Percentiles rank a stretch among this genome's conserved stretches.
phyloP scores from a whole-genome alignment of 257 asterid genomes.

The Lycium barbarum region DNA sequence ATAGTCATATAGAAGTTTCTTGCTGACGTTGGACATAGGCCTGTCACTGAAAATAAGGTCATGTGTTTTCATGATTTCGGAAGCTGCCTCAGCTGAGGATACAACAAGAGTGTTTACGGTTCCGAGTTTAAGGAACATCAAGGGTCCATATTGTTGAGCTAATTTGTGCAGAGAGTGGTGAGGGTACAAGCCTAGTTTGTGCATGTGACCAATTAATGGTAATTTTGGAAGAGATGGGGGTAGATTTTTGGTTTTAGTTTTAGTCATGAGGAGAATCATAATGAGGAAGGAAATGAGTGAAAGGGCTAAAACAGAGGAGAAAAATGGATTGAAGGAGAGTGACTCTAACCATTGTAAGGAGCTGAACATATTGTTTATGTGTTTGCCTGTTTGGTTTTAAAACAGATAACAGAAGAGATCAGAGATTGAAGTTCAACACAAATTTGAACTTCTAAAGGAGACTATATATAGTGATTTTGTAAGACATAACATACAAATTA shows the following conservation, averaged over 20 bases:
- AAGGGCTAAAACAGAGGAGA: not conserved
- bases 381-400: not conserved
- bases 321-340: not conserved
- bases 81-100: no score
- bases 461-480: not conserved
- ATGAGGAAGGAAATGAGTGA: slow-evolving; percentile 32
- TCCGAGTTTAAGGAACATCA: slow-evolving; percentile 58
- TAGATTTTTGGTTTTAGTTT: slow-evolving; percentile 23
- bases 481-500: no score
- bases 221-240: slow-evolving; percentile 57
- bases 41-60: slow-evolving; percentile 49
- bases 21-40: slow-evolving; percentile 38
- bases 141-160: slow-evolving; percentile 45
- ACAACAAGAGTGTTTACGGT: no score
- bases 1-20: slow-evolving; percentile 29
- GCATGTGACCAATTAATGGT: slow-evolving; percentile 56
- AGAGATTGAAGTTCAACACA: slow-evolving; percentile 8
- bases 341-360: slow-evolving; percentile 8
- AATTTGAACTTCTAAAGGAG: not conserved
- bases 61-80: slow-evolving; percentile 52
- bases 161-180: slow-evolving; percentile 49
- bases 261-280: slow-evolving; percentile 25
- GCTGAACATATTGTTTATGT: not conserved
- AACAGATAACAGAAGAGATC: not conserved
- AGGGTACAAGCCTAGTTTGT: slow-evolving; percentile 50